phyloP scores from a whole-genome alignment of 78 protist species.

The Dictyostelium brefeldianum region DNA sequence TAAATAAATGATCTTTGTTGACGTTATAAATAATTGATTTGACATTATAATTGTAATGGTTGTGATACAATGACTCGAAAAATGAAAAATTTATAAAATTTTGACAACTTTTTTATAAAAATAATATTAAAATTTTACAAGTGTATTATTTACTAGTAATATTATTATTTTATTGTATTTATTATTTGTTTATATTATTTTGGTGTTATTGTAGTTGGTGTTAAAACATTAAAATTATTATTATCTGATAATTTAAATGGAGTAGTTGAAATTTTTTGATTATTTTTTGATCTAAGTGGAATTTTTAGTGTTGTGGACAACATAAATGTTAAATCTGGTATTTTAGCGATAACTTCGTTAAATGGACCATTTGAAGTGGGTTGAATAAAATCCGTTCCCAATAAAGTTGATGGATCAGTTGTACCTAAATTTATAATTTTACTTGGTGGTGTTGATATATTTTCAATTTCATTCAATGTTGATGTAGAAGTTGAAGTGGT shows the following conservation, averaged over 20 bases:
- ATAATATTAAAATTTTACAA: no score
- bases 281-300: conserved; percentile 20
- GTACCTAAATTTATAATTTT: conserved; percentile 26
- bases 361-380: conserved; percentile 20
- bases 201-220: neutral
- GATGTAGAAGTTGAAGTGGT: neutral
- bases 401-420: conserved; percentile 26
- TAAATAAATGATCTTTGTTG: neutral
- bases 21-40: neutral
- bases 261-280: conserved; percentile 16
- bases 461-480: conserved; percentile 15
- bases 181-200: neutral
- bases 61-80: no score
- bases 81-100: no score
- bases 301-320: conserved; percentile 22
- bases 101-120: no score
- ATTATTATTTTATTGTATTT: no score
- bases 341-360: conserved; percentile 53
- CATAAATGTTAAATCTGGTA: conserved; percentile 67
- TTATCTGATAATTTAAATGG: conserved; percentile 37
- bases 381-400: conserved; percentile 9
- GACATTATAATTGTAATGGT: no score
- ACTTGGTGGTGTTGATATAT: conserved; percentile 29
- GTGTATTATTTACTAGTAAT: no score
- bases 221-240: conserved; percentile 11